Percentiles rank a stretch among this genome's conserved stretches.
Conservation (phyloP, 768 basidiomycete species). For the Auricularia sp. region DNA sequence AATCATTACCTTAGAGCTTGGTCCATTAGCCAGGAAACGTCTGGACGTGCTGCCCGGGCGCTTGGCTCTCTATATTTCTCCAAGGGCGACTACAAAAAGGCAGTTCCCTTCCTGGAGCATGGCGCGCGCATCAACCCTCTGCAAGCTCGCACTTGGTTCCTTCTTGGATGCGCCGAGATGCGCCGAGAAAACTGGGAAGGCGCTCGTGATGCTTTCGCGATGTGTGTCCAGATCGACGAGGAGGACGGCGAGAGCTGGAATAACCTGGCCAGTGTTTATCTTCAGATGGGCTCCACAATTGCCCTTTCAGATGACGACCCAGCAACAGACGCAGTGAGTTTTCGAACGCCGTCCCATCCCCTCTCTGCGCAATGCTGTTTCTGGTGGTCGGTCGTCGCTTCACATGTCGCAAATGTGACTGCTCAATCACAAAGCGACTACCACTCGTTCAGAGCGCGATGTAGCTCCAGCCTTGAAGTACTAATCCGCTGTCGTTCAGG, state of each 20-base stretch:
- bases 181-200: constrained; percentile 74
- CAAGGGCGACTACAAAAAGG: constrained; percentile 45
- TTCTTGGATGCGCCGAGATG: constrained; percentile 86
- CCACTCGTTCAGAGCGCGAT: background rate
- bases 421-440: too few species aligned
- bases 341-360: background rate
- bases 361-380: background rate
- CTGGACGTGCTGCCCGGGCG: constrained; percentile 84
- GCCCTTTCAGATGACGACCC: constrained; percentile 19
- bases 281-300: constrained; percentile 55
- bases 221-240: constrained; percentile 86
- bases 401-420: too few species aligned
- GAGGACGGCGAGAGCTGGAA: constrained; percentile 99
- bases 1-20: constrained; percentile 79
- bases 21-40: constrained; percentile 67
- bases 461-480: background rate
- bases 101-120: constrained; percentile 53
- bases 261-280: constrained; percentile 89
- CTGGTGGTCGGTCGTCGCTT: background rate
- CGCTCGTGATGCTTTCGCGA: constrained; percentile 70
- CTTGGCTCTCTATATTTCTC: constrained; percentile 73
- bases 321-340: constrained; percentile 11
- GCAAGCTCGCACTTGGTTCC: constrained; percentile 83
- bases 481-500: background rate
- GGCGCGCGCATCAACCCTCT: constrained; percentile 88